Evolutionary conservation across 257 asterid species (phyloP).

Genomic region (Solanum sejunctum): DNA sequence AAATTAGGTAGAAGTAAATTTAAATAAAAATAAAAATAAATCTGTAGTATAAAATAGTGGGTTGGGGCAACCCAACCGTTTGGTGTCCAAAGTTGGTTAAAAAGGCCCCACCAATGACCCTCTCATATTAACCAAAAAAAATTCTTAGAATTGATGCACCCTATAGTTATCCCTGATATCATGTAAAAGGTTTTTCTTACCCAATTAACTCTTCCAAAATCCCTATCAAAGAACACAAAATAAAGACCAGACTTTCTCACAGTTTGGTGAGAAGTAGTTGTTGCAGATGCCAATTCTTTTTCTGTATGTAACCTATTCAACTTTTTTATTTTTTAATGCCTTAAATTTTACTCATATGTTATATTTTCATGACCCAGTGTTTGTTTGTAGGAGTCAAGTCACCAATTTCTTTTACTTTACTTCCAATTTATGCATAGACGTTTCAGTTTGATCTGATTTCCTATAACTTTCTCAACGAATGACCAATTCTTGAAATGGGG

Average conservation of each 20-base stretch:
- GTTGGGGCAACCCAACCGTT: background rate
- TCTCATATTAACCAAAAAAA: background rate
- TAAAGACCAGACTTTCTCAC: background rate
- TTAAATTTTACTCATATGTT: slow-evolving; percentile 1
- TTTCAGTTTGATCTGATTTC: background rate
- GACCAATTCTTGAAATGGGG: background rate
- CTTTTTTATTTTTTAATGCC: background rate
- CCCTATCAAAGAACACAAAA: background rate
- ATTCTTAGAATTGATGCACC: background rate
- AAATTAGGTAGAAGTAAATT: background rate
- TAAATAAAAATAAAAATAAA: background rate
- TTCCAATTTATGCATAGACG: slow-evolving; percentile 26
- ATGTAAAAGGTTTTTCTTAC: background rate
- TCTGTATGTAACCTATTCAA: slow-evolving; percentile 4
- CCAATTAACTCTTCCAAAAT: background rate
- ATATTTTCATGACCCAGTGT: background rate
- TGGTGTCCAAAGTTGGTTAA: background rate
- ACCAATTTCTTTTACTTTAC: slow-evolving; percentile 42
- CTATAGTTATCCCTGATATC: background rate
- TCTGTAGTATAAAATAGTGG: background rate
- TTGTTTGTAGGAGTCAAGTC: slow-evolving; percentile 4
- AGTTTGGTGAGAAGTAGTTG: slow-evolving; percentile 42
- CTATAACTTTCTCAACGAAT: slow-evolving; percentile 19
- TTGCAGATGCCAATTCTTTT: slow-evolving; percentile 16
- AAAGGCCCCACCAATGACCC: background rate